Evolutionary conservation across 768 basidiomycete species (phyloP), one percentile per base, ranked within the genome.

Genomic region (Hemileccinum impolitum): DNA sequence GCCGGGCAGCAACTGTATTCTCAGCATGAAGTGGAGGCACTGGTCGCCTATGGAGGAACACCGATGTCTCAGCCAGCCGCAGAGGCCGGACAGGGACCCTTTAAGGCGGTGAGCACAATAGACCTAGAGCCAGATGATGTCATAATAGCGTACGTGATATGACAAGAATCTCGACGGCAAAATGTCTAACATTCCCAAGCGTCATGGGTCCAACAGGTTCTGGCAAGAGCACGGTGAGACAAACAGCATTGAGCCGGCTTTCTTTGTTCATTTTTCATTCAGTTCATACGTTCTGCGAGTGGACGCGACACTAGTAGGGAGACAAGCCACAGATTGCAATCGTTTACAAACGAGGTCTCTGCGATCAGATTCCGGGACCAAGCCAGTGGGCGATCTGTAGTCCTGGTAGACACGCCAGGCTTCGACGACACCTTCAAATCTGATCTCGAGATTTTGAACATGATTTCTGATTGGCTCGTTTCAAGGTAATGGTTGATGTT

Each of bases 331-430:
- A 2, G 1, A 4, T 32, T 53, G 19, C 39, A 7, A n/a, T 52
- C 57, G 26, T 51, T n/a, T 12, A 51, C 54, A 18, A 44, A 31
- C 7, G 2, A 52, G 4, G 46, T 59, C 18, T 26, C 1, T 2
- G 47, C 50, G 0, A 14, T 53, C 37, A 51, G 21, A 46, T 51
- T 50, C 26, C 25, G 13, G 41, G 25, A 58, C n/a, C n/a, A 49
- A 4, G 30, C 35, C 11, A 53, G 18, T 23, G 3, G 14, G 13
- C 38, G 17, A 21, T 0, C 42, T 8, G 18, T 62, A 4, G 60
- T 62, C 14, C 28, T 64, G 3, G 55, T 65, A 26, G 63, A 65
- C 19, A 60, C 52, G 0, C 63, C 61, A 0, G 51, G 62, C 1
- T 65, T 65, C 32, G 53, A 64, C 8, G 52, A 55, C 39, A 60